Base-by-base conservation (phyloP, 371 early-diverging fungal genomes). In the Saksenaea oblongispora region DNA sequence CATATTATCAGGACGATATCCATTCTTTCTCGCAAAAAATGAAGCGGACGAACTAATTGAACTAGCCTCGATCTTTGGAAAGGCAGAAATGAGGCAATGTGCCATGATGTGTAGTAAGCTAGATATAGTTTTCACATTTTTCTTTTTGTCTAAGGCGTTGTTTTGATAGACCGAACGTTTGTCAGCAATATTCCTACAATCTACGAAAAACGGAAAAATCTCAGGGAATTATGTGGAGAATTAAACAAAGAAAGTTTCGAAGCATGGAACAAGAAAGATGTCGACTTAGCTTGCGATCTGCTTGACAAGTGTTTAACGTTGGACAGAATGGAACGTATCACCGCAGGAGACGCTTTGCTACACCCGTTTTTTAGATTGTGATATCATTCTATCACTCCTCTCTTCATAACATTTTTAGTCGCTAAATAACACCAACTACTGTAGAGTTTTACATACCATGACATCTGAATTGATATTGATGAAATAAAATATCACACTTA, bases 41-140 rank as follows among this genome's bases (percentile, higher is more conserved):
- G 99, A 99, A 66, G 76, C 84, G 9, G 97, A 98, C 36, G 91
- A 95, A 4, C 66, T 98, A n/a, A 73, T 97, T 18, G 99, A 99
- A 76, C 76, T 99, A 1, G 95, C 92, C 0, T 84, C 83, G 56
- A 69, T 99, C 11, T 98, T 92, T 80, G 99, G 99, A 0, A 73
- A 78, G 24, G 61, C 81, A 4, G 92, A 81, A 41, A 91, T 99
- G 94, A 77, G 91, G 55, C 75, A 83, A 4, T 80, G 84, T n/a
- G 95, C 95, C 0, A 61, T 72, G 1, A 54, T 69, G 13, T 80
- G 88, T 13, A 76, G 92, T 89, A 82, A 62, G 80, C n/a, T n/a
- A n/a, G n/a, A n/a, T n/a, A n/a, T n/a, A n/a, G n/a, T n/a, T n/a
- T n/a, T n/a, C n/a, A n/a, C n/a, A n/a, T n/a, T n/a, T n/a, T n/a